phyloP scores from a whole-genome alignment of 148 eudicot species.

The Vaccinium corymbosum region DNA sequence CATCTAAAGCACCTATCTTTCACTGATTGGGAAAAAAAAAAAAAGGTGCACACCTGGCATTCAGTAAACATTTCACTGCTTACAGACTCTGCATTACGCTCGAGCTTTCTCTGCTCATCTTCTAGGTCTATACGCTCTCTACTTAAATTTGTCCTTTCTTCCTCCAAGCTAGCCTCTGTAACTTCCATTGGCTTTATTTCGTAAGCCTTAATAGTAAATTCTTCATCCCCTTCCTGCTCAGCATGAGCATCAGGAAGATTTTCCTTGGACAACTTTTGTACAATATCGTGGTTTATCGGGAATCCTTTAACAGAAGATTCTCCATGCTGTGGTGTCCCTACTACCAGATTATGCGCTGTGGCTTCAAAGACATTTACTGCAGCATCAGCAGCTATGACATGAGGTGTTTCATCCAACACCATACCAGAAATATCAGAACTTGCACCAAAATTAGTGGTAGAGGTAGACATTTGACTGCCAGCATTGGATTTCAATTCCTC shows the following conservation, averaged over 20 bases:
- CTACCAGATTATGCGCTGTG: constrained; percentile 11
- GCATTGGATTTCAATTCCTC: constrained; percentile 17
- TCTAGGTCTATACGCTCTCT: constrained; percentile 57
- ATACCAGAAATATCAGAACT: constrained; percentile 23
- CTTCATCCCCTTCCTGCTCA: constrained; percentile 26
- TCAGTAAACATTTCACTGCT: constrained; percentile 93
- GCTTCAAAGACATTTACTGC: constrained; percentile 18
- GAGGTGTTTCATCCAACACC: constrained; percentile 20
- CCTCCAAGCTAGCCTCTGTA: constrained; percentile 55
- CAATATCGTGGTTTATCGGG: constrained; percentile 7
- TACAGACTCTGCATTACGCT: constrained; percentile 87
- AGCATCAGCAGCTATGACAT: constrained; percentile 21
- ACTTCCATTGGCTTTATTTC: constrained; percentile 32
- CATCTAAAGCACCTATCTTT: background rate
- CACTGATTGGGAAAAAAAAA: background rate
- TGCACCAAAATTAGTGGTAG: constrained; percentile 10
- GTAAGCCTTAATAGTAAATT: constrained; percentile 22
- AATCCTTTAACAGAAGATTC: constrained; percentile 24
- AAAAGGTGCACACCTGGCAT: constrained; percentile 65
- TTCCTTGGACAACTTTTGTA: constrained; percentile 26
- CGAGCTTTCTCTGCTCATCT: constrained; percentile 77
- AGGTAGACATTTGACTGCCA: constrained; percentile 18
- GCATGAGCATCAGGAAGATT: constrained; percentile 21
- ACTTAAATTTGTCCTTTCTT: constrained; percentile 54
- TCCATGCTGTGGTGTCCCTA: constrained; percentile 20